Evolutionary conservation across 257 asterid species (phyloP).

Genomic region (Nicotiana otophora): DNA sequence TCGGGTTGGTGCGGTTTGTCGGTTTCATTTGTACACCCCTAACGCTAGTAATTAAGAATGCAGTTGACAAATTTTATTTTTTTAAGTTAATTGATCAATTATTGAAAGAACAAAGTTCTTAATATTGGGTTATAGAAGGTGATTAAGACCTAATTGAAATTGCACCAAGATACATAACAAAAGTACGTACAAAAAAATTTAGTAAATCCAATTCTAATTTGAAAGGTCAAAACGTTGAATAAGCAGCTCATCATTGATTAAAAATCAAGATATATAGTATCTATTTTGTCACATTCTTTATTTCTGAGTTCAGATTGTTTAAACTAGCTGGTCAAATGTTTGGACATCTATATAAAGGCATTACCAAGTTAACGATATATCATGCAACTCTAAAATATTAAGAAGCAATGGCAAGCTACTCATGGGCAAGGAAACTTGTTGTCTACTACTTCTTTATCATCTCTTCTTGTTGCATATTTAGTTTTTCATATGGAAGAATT

Average conservation of each 20-base stretch:
- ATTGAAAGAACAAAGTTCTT: too few relatives aligned
- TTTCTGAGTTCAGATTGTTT: background rate
- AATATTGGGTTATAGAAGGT: too few relatives aligned
- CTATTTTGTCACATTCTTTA: background rate
- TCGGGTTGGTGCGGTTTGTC: too few relatives aligned
- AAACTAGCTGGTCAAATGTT: background rate
- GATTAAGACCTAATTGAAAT: too few relatives aligned
- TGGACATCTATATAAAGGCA: background rate
- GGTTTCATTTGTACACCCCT: too few relatives aligned
- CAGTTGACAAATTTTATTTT: too few relatives aligned
- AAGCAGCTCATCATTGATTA: background rate
- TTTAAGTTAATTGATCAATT: too few relatives aligned
- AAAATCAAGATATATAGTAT: background rate
- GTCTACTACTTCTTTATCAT: constrained; percentile 17
- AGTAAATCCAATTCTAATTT: background rate
- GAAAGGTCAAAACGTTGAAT: background rate
- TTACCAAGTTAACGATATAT: background rate
- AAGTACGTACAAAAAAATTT: too few relatives aligned
- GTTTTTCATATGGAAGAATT: constrained; percentile 21
- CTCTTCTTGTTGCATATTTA: constrained; percentile 13
- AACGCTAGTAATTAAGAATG: too few relatives aligned
- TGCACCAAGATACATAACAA: too few relatives aligned
- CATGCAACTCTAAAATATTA: background rate
- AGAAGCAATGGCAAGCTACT: background rate
- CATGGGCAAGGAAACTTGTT: constrained; percentile 9